These are phyloP conservation scores for Chalciporus piperatus DNA, from an alignment of 768 basidiomycete genomes.

Conservation along the genomic window DNA sequence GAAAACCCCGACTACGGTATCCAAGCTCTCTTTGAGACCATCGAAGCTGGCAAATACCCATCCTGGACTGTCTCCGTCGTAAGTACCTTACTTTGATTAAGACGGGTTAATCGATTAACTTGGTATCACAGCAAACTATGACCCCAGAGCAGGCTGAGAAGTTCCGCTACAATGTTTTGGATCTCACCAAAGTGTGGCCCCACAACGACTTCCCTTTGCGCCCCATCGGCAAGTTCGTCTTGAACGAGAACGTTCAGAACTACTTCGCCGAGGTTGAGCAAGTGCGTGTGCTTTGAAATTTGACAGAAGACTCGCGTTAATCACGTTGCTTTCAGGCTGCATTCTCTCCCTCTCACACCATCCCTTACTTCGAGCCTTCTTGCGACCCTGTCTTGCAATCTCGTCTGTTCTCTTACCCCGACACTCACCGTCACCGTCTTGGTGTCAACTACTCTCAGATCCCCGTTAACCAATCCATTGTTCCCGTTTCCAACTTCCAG, in stretches of 20 bases:
- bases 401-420: constrained; percentile 92
- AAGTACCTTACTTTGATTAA: constrained; percentile 25
- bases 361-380: constrained; percentile 88
- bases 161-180: constrained; percentile 87
- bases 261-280: constrained; percentile 97
- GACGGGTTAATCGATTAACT: constrained; percentile 4
- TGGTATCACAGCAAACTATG: constrained; percentile 75
- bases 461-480: constrained; percentile 79
- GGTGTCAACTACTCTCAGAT: constrained; percentile 81
- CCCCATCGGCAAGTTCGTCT: constrained; percentile 79
- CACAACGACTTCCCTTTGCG: constrained; percentile 87
- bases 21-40: constrained; percentile 73
- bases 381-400: constrained; percentile 93
- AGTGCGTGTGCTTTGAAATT: constrained; percentile 43
- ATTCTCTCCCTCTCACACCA: constrained; percentile 83
- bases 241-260: constrained; percentile 76
- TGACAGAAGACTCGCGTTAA: constrained; percentile 6
- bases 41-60: constrained; percentile 78
- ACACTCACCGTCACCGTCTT: constrained; percentile 83
- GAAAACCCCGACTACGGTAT: constrained; percentile 85
- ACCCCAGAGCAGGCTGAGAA: constrained; percentile 86
- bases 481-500: constrained; percentile 86
- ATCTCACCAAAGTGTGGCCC: constrained; percentile 90
- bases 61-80: constrained; percentile 88
- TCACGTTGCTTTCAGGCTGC: constrained; percentile 45